Evolutionary conservation across 2,329 filamentous ascomycete genomes (phyloP).

Genomic region (Diaporthe eres): DNA sequence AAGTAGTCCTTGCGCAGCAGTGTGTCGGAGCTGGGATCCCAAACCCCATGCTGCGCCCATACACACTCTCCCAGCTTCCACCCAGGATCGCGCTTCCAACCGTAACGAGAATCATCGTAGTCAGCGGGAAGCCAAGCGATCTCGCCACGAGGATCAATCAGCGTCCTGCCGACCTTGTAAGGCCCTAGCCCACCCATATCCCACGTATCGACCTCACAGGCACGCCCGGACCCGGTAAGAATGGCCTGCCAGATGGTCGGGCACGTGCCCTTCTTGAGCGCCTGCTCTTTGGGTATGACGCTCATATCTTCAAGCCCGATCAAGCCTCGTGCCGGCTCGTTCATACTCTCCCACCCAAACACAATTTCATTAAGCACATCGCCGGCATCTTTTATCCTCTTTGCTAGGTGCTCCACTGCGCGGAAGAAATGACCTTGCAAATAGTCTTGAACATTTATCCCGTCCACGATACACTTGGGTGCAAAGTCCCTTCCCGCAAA

Average conservation of each 20-base stretch:
- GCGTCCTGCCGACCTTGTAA: constrained; percentile 84
- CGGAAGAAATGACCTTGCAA: constrained; percentile 87
- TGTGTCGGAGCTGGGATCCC: constrained; percentile 85
- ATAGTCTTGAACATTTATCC: constrained; percentile 96
- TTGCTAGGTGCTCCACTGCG: constrained; percentile 85
- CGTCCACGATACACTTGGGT: constrained; percentile 95
- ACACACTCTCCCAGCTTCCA: constrained; percentile 97
- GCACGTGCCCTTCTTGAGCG: constrained; percentile 91
- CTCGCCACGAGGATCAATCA: constrained; percentile 91
- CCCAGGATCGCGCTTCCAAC: constrained; percentile 86
- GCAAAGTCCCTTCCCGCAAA: constrained; percentile 93
- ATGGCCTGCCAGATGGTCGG: constrained; percentile 97
- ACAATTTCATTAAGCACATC: constrained; percentile 89
- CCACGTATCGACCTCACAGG: constrained; percentile 92
- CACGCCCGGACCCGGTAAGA: constrained; percentile 88
- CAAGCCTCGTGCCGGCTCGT: constrained; percentile 93
- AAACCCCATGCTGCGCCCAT: constrained; percentile 97
- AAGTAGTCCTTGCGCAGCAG: constrained; percentile 92
- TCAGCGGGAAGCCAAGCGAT: constrained; percentile 86
- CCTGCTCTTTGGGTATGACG: constrained; percentile 86
- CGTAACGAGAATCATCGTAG: constrained; percentile 89
- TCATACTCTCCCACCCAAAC: constrained; percentile 96
- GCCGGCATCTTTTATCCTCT: constrained; percentile 88
- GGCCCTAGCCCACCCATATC: constrained; percentile 95
- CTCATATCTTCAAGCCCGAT: constrained; percentile 87